phyloP scores from a whole-genome alignment of 805 yeast species.

The Monosporozyma aerobia region DNA sequence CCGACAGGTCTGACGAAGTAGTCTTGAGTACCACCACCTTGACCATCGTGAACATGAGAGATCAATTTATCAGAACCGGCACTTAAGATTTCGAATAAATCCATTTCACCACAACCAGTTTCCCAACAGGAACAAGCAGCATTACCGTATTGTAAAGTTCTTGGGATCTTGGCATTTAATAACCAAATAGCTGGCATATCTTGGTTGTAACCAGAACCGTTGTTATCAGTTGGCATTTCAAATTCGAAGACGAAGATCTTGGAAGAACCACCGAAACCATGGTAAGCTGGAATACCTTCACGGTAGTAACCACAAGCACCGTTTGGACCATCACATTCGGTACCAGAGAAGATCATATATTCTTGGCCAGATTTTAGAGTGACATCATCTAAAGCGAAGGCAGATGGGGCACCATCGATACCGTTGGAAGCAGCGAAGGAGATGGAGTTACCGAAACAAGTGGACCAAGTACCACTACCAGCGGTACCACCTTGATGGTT shows the following conservation, averaged over 20 bases:
- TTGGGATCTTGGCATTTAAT: conserved; percentile 90
- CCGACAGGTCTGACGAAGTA: conserved; percentile 80
- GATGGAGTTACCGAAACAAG: conserved; percentile 84
- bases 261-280: conserved; percentile 78
- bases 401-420: conserved; percentile 55
- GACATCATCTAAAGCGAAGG: conserved; percentile 61
- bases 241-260: conserved; percentile 92
- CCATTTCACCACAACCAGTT: conserved; percentile 97
- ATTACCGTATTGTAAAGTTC: conserved; percentile 89
- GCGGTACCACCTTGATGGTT: conserved; percentile 79
- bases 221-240: conserved; percentile 72
- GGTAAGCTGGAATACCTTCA: conserved; percentile 80
- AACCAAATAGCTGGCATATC: conserved; percentile 99
- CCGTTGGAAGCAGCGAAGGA: conserved; percentile 79
- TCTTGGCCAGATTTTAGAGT: conserved; percentile 67
- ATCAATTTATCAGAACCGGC: conserved; percentile 69
- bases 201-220: conserved; percentile 44
- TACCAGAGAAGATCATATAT: conserved; percentile 70
- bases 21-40: conserved; percentile 82
- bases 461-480: conserved; percentile 83
- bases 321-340: conserved; percentile 39
- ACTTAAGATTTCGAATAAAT: conserved; percentile 79
- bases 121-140: conserved; percentile 89
- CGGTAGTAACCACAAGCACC: conserved; percentile 80
- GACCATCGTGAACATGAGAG: conserved; percentile 72